These are phyloP conservation scores for Solanum etuberosum DNA, from an alignment of 257 asterid genomes.

Conservation along the genomic window DNA sequence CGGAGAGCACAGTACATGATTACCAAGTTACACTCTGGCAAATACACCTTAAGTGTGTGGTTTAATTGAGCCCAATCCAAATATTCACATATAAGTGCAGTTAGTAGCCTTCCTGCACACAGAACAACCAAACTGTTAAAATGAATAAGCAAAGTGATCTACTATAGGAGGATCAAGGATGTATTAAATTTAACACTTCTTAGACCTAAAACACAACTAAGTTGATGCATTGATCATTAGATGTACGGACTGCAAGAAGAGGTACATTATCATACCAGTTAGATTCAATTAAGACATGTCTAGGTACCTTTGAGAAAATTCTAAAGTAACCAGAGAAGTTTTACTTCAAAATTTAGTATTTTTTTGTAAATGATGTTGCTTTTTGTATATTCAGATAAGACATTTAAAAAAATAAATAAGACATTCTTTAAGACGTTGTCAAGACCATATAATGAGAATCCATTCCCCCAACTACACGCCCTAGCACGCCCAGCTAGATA, in stretches of 20 bases:
- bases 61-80: conserved; percentile 90
- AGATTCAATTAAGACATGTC: neutral
- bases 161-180: neutral
- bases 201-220: neutral
- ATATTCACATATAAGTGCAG: conserved; percentile 81
- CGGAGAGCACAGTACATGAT: neutral
- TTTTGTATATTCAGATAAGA: neutral
- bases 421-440: neutral
- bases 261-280: neutral
- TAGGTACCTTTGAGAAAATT: neutral
- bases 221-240: neutral
- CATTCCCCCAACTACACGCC: neutral
- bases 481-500: neutral
- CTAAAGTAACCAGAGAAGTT: neutral
- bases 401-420: too few species aligned
- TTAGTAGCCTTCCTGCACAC: conserved; percentile 72
- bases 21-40: conserved; percentile 94
- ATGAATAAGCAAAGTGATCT: neutral
- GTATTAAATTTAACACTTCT: neutral
- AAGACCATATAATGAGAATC: neutral
- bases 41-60: conserved; percentile 79
- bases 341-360: neutral
- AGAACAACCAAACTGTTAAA: neutral
- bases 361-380: neutral
- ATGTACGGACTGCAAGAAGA: neutral